Evolutionary conservation across 129 eudicot genomes (phyloP), one percentile per base, ranked within the genome.

Genomic region (Mikania micrantha): DNA sequence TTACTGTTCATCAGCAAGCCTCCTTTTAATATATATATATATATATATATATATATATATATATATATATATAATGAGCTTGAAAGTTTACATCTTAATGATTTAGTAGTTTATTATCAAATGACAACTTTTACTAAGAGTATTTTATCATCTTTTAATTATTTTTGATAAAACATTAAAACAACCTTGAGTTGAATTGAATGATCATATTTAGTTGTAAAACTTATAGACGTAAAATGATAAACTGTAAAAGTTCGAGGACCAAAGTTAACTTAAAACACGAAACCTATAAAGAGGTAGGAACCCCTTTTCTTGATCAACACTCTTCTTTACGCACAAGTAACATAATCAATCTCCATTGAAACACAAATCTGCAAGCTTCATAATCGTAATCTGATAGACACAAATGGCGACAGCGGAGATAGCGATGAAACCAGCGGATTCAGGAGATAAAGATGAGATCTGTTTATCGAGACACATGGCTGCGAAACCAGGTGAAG

Each of bases 401-500:
- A 56, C 61, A 25, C 25, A 4, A 68, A 86, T 85, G 94, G 94
- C 87, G 66, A 60, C 87, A 45, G 87, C 60, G 22, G 90, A 78
- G 48, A 66, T 87, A 27, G 92, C 81, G 73, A 79, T 58, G 77
- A 80, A 77, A 41, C 45, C 64, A 35, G 22, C 73, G 24, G 83
- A 76, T 62, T 59, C 73, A 16, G 76, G 58, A 63, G 76, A 22
- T 34, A 80, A 59, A 59, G 81, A 81, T 24, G 86, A 81, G 57
- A 67, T 31, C 38, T 84, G 83, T 34, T 76, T 67, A 2, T 59
- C 78, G 56, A 82, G 60, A 82, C 70, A 53, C 71, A 29, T 58
- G 17, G 22, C 66, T 62, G 40, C 62, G 48, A 86, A 82, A 74
- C 77, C 78, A 28, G 96, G 94, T 3, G 97, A 91, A 52, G 97